Conservation (phyloP, 129 eudicot genomes). For the Centella asiatica region DNA sequence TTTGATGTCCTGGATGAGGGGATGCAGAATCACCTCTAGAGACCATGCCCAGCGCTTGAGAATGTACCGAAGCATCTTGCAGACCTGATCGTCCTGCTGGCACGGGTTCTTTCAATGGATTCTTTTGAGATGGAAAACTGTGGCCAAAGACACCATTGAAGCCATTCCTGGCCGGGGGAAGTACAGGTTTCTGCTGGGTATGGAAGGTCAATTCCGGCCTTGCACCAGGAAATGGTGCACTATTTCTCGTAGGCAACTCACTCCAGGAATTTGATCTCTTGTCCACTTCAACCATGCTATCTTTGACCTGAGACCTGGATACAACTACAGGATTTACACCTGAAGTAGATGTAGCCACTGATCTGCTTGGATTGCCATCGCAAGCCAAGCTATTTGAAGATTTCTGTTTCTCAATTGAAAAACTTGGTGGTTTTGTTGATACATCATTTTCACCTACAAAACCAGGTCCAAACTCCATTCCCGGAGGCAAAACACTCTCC, state of each 20-base stretch:
- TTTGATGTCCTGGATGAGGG: conserved; percentile 5
- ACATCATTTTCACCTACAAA: conserved; percentile 63
- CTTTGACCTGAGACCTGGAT: conserved; percentile 15
- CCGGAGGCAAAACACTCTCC: conserved; percentile 44
- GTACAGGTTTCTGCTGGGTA: conserved; percentile 11
- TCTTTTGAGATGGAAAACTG: conserved; percentile 32
- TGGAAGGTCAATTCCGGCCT: conserved; percentile 7
- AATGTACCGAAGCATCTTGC: conserved; percentile 15
- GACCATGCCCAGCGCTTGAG: conserved; percentile 12
- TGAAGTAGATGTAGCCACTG: conserved; percentile 29
- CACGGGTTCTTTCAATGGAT: conserved; percentile 17
- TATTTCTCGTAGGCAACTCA: conserved; percentile 13
- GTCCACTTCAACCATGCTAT: conserved; percentile 26
- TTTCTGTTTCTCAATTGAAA: conserved; percentile 27
- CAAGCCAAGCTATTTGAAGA: conserved; percentile 19
- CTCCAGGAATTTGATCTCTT: conserved; percentile 21
- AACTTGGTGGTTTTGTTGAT: conserved; percentile 26
- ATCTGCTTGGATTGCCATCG: conserved; percentile 23
- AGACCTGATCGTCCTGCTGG: conserved; percentile 20
- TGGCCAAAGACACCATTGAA: conserved; percentile 38
- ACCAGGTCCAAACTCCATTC: conserved; percentile 46
- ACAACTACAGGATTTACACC: conserved; percentile 18
- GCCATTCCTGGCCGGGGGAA: conserved; percentile 39
- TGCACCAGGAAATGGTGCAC: not conserved
- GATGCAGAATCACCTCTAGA: not conserved